Base-by-base conservation (phyloP, 148 eudicot species). In the Rhododendron ferrugineum region DNA sequence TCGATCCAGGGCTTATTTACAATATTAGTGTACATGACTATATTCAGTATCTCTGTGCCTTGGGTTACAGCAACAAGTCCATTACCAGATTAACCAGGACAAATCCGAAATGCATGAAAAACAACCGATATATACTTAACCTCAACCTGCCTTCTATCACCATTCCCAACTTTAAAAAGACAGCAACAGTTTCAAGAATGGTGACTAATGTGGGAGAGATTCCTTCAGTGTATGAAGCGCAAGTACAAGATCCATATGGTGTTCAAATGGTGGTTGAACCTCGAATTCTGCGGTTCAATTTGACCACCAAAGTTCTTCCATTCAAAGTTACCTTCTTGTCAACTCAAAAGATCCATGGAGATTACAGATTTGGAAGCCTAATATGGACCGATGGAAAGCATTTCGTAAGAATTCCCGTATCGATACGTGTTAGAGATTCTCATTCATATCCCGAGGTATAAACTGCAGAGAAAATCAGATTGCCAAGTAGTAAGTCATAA, bases 1-100 rank as follows among this genome's bases (percentile, higher is more conserved):
- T 84, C 28, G 54, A 89, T 84, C 93, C 92, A 0, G 93, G 92
- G 56, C 89, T 90, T 8, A 54, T 89, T 46, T 92, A 83, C 68
- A 87, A 92, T 66, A 88, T 89, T 30, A 83, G 46, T 28, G 79
- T 81, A 44, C n/a, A 60, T 14, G 91, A 92, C 74, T 89, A 90
- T 64, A 79, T 86, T n/a, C 79, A 73, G 3, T 90, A 81, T 68
- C 88, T 92, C 37, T 89, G 92, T 73, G 78, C 89, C 44, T 32
- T 87, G 83, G 92, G 89, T 36, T 87, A 89, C 80, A 89, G 72
- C 36, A 54, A 82, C 70, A 11, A 13, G 30, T 82, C 84, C 50
- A 64, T 82, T 14, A 2, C 75, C 84, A 82, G n/a, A 82, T 82
- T 62, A 82, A 64, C 54, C 73, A 60, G 30, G 75, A 64, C 73